Evolutionary conservation across 768 basidiomycete species (phyloP).

Genomic region (Cystobasidium ongulense): DNA sequence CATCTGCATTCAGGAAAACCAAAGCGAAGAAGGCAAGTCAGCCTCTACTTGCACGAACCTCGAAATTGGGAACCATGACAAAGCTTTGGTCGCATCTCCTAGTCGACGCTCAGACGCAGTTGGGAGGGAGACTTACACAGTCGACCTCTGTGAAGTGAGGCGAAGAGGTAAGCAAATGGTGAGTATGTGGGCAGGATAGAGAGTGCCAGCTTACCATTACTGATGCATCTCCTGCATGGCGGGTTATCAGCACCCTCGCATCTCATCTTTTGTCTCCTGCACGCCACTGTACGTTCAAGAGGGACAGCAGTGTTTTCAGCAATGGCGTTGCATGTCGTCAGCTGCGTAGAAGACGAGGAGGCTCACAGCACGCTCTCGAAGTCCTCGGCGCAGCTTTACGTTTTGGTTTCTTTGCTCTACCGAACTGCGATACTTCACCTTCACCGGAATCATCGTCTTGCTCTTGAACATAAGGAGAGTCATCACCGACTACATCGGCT

Average conservation of each 20-base stretch:
- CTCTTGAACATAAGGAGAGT: constrained; percentile 15
- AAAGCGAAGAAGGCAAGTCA: not conserved
- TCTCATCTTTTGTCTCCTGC: constrained; percentile 34
- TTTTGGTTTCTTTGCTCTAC: constrained; percentile 21
- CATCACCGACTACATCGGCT: not conserved
- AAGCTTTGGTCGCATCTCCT: not conserved
- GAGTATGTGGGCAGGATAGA: not conserved
- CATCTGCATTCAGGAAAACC: constrained; percentile 1
- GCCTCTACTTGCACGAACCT: not conserved
- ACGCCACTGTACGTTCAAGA: constrained; percentile 24
- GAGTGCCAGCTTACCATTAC: constrained; percentile 7
- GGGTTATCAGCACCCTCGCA: constrained; percentile 34
- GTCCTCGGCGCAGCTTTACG: constrained; percentile 28
- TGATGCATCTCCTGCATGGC: constrained; percentile 33
- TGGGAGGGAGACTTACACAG: constrained; percentile 7
- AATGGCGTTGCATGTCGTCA: constrained; percentile 11
- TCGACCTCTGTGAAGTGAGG: constrained; percentile 14
- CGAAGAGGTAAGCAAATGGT: not conserved
- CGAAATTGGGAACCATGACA: no score
- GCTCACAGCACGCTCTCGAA: constrained; percentile 33
- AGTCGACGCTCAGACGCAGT: no score
- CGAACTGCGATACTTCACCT: constrained; percentile 8
- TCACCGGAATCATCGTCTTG: constrained; percentile 9
- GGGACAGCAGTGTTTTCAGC: not conserved
- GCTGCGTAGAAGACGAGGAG: not conserved